Percentiles rank a stretch among this genome's conserved stretches.
Conservation (phyloP, 2,329 filamentous ascomycete species). For the Pseudogymnoascus sp. region DNA sequence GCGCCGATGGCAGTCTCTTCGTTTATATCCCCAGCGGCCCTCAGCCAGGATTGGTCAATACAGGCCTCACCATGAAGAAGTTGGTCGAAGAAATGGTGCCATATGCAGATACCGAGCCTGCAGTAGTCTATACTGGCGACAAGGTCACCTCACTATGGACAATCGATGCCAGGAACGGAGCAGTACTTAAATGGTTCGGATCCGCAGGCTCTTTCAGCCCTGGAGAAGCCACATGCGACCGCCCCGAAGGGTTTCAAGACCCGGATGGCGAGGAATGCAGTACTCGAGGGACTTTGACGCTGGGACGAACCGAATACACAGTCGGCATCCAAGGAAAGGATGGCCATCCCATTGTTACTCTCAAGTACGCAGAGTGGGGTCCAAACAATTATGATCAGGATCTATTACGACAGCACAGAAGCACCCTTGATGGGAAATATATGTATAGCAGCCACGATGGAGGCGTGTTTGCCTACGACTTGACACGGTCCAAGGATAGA, state of each 20-base stretch:
- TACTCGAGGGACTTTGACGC: slow-evolving; percentile 68
- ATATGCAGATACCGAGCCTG: slow-evolving; percentile 65
- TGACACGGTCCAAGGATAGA: slow-evolving; percentile 41
- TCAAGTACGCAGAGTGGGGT: slow-evolving; percentile 91
- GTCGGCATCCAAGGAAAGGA: slow-evolving; percentile 75
- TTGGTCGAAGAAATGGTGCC: slow-evolving; percentile 78
- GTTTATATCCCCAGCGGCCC: slow-evolving; percentile 66
- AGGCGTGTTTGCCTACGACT: slow-evolving; percentile 71
- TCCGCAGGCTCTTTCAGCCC: slow-evolving; percentile 52
- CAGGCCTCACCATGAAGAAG: slow-evolving; percentile 72
- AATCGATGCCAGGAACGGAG: slow-evolving; percentile 77
- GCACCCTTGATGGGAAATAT: slow-evolving; percentile 79
- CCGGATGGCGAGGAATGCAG: slow-evolving; percentile 66
- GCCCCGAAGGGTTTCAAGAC: slow-evolving; percentile 52
- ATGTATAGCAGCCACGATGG: slow-evolving; percentile 84
- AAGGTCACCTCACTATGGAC: slow-evolving; percentile 88
- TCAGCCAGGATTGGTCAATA: slow-evolving; percentile 52
- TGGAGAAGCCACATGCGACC: slow-evolving; percentile 40
- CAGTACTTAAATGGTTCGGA: slow-evolving; percentile 76
- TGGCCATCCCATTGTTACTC: slow-evolving; percentile 71
- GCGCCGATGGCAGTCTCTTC: slow-evolving; percentile 76
- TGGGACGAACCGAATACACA: slow-evolving; percentile 84
- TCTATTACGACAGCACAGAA: slow-evolving; percentile 71
- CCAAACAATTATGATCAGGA: slow-evolving; percentile 88
- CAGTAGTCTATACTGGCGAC: slow-evolving; percentile 81